A percentile compares a stretch with the other conserved stretches of the same genome.
These are phyloP conservation scores for Hymenoscyphus linearis DNA, from an alignment of 2,329 filamentous ascomycete species.

Conservation along the genomic window DNA sequence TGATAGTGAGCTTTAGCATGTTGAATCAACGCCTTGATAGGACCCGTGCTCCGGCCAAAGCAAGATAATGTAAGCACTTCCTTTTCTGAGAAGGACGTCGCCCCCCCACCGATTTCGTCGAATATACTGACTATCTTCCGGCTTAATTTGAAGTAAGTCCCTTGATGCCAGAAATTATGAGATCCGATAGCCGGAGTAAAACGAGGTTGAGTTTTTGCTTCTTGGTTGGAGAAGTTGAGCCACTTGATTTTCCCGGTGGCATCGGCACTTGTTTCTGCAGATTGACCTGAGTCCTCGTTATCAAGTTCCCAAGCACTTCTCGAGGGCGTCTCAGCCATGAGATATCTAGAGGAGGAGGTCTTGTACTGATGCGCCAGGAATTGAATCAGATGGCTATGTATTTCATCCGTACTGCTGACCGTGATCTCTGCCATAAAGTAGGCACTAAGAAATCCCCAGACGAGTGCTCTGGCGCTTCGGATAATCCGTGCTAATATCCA, in stretches of 20 bases:
- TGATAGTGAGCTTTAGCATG: constrained; percentile 52
- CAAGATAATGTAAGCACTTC: constrained; percentile 57
- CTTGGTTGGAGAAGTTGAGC: constrained; percentile 56
- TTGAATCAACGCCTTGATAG: constrained; percentile 56
- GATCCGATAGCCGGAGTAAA: constrained; percentile 65
- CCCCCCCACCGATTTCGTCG: constrained; percentile 40
- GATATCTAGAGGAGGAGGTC: constrained; percentile 45
- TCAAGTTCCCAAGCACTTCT: constrained; percentile 49
- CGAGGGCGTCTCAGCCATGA: constrained; percentile 51
- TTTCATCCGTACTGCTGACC: constrained; percentile 50
- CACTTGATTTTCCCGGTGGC: constrained; percentile 38
- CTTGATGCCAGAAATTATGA: constrained; percentile 64
- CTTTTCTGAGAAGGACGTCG: constrained; percentile 41
- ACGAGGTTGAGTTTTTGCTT: constrained; percentile 45
- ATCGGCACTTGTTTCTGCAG: constrained; percentile 38
- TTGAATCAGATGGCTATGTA: constrained; percentile 53
- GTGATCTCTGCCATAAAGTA: constrained; percentile 49
- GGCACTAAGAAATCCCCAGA: constrained; percentile 37
- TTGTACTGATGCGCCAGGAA: constrained; percentile 51
- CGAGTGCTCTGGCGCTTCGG: constrained; percentile 33
- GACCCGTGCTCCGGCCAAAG: constrained; percentile 53
- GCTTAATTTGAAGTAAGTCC: constrained; percentile 53
- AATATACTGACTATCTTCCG: constrained; percentile 43
- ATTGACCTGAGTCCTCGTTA: constrained; percentile 38
- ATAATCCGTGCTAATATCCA: constrained; percentile 40